phyloP scores from a whole-genome alignment of 2,329 filamentous ascomycete species.

The Samsoniella hepiali region DNA sequence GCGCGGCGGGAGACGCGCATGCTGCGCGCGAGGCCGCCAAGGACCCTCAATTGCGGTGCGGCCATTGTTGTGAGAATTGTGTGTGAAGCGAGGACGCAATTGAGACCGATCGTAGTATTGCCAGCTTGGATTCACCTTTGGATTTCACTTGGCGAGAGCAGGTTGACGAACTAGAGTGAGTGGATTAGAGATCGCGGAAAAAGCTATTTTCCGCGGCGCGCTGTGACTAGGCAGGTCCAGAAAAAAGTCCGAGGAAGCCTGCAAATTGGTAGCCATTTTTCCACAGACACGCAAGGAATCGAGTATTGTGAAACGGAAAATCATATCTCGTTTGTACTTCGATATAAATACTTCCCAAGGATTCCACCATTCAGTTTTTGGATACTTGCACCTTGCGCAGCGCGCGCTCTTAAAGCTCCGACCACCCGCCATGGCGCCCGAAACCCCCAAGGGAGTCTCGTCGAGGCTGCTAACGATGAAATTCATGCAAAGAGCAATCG shows the following conservation, averaged over 20 bases:
- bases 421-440: constrained; percentile 40
- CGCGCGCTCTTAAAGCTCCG: constrained; percentile 3
- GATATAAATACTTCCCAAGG: too few relatives aligned
- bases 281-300: neutral
- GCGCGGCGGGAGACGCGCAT: constrained; percentile 43
- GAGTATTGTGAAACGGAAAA: neutral
- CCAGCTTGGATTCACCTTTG: constrained; percentile 2
- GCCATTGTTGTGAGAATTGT: constrained; percentile 35
- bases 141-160: constrained; percentile 5
- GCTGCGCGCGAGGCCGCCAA: constrained; percentile 43
- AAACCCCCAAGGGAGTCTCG: constrained; percentile 69
- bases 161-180: constrained; percentile 19
- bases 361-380: neutral
- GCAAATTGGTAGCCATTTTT: neutral
- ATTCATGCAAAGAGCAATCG: constrained; percentile 89
- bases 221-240: neutral
- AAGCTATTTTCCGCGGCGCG: constrained; percentile 17
- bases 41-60: constrained; percentile 45
- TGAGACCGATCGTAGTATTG: constrained; percentile 1
- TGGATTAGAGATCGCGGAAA: constrained; percentile 21
- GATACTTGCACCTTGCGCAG: neutral
- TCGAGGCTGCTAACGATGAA: constrained; percentile 91
- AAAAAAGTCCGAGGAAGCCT: constrained; percentile 17
- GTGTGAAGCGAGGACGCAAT: neutral
- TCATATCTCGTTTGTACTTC: neutral